Evolutionary conservation across 1,139 yeast species (phyloP), one percentile per base, ranked within the genome.

Genomic region (Lodderomyces orthopsilosis): DNA sequence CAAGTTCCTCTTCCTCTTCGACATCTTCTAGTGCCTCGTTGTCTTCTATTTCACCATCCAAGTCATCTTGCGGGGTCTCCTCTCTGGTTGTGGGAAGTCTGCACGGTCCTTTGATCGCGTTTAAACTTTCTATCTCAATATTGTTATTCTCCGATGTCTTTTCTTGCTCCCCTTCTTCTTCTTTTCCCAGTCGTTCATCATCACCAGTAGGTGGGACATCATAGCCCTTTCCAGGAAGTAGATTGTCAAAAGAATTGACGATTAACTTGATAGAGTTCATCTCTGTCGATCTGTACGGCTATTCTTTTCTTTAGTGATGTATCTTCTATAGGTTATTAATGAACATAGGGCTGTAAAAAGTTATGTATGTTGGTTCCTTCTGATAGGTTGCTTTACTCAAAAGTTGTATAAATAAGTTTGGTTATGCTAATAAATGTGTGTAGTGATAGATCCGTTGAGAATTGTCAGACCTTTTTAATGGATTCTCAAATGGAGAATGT

Each of bases 181-280:
- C 46, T 43, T 57, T 52, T 46, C 54, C 46, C 47, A 51, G 40
- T 44, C 53, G 28, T 18, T 32, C 21, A 2, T 50, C 52, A 45
- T 59, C 48, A 42, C 56, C 53, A n/a, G 35, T 43, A 14, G 42
- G 37, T 14, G 43, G 28, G 6, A 32, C 17, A 13, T 46, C 41
- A 33, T 43, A 42, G 13, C 40, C 23, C 38, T 43, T 48, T 21
- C 46, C 51, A 38, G 72, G 65, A 45, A 63, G 64, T 38, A 66
- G 50, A 37, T 52, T 56, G 44, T 70, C 75, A 46, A 70, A 52
- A 32, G 74, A 68, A 48, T 58, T 59, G 40, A 68, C 74, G 40
- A 70, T 49, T 24, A 66, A 53, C 46, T 68, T 70, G 38, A 70
- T 60, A 28, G 73, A 67, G 53, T 70, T 70, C 75, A 69, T 69